Conservation (phyloP, 176 grass and related monocot species). For the Dactylis glomerata region DNA sequence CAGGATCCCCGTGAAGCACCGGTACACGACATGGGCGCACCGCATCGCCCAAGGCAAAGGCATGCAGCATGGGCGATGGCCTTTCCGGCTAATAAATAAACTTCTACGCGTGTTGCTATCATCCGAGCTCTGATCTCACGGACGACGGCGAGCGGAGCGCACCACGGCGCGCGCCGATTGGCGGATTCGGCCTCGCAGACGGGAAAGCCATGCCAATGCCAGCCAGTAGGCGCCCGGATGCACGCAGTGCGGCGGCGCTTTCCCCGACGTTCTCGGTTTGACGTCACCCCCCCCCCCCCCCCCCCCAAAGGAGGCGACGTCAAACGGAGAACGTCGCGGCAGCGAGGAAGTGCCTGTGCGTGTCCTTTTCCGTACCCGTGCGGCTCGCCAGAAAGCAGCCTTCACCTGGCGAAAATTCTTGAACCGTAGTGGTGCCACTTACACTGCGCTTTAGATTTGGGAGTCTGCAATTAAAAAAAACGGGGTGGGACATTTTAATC, state of each 20-base stretch:
- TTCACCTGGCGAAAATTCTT: not conserved
- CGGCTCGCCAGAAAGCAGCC: not conserved
- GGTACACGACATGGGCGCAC: not conserved
- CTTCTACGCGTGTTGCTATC: not conserved
- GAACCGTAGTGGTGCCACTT: too few relatives aligned
- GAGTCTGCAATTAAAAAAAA: too few relatives aligned
- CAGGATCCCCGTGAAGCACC: constrained; percentile 28
- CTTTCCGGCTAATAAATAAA: not conserved
- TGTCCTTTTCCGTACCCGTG: constrained; percentile 23
- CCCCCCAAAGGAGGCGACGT: too few relatives aligned
- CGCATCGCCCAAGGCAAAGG: not conserved
- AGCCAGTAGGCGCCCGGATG: not conserved
- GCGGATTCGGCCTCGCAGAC: not conserved
- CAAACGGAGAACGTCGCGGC: constrained; percentile 19
- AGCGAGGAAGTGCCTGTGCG: not conserved
- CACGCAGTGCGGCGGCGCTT: not conserved
- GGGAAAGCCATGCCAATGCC: too few relatives aligned
- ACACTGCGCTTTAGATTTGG: too few relatives aligned
- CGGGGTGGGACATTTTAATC: too few relatives aligned
- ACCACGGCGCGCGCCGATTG: not conserved
- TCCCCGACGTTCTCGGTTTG: not conserved
- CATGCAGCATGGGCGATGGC: not conserved
- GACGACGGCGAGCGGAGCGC: not conserved
- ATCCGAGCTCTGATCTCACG: not conserved
- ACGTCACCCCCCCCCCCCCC: too few relatives aligned